phyloP scores from a whole-genome alignment of 345 rosid genomes.

The Citrus mangshanensis region DNA sequence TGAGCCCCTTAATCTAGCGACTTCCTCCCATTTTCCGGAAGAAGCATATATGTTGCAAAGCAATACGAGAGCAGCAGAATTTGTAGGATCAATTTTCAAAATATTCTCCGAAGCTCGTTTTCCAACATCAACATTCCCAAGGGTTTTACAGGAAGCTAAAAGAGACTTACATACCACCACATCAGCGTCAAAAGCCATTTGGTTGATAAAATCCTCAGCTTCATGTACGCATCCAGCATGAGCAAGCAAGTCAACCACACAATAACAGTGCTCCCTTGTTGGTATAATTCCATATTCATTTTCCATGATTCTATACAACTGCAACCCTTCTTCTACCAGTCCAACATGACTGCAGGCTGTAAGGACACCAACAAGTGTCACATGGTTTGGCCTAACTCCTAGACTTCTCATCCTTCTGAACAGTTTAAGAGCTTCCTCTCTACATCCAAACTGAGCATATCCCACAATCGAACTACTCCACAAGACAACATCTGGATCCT shows the following conservation, averaged over 20 bases:
- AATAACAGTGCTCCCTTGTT: slow-evolving; percentile 63
- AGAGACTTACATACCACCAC: slow-evolving; percentile 66
- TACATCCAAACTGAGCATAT: slow-evolving; percentile 70
- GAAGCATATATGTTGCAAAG: slow-evolving; percentile 62
- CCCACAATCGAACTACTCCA: slow-evolving; percentile 76
- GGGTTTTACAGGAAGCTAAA: slow-evolving; percentile 70
- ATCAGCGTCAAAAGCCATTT: slow-evolving; percentile 54
- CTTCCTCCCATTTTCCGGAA: slow-evolving; percentile 53
- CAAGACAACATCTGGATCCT: slow-evolving; percentile 55
- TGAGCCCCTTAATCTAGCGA: slow-evolving; percentile 43
- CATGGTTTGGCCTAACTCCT: slow-evolving; percentile 14
- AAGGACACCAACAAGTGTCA: slow-evolving; percentile 43
- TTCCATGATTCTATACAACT: slow-evolving; percentile 50
- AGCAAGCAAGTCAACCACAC: slow-evolving; percentile 69
- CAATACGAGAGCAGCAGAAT: slow-evolving; percentile 63
- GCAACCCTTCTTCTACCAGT: slow-evolving; percentile 61
- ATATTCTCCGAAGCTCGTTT: slow-evolving; percentile 61
- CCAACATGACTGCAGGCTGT: slow-evolving; percentile 83
- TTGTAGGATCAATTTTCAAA: slow-evolving; percentile 53
- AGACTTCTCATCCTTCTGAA: slow-evolving; percentile 52
- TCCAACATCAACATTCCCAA: slow-evolving; percentile 54
- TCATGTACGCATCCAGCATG: slow-evolving; percentile 65
- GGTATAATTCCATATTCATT: slow-evolving; percentile 43
- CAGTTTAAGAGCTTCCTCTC: slow-evolving; percentile 59
- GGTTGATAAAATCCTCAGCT: slow-evolving; percentile 57